Evolutionary conservation across 1,284 basidiomycete species (phyloP).

Genomic region (Microbotryomycetes sp.): DNA sequence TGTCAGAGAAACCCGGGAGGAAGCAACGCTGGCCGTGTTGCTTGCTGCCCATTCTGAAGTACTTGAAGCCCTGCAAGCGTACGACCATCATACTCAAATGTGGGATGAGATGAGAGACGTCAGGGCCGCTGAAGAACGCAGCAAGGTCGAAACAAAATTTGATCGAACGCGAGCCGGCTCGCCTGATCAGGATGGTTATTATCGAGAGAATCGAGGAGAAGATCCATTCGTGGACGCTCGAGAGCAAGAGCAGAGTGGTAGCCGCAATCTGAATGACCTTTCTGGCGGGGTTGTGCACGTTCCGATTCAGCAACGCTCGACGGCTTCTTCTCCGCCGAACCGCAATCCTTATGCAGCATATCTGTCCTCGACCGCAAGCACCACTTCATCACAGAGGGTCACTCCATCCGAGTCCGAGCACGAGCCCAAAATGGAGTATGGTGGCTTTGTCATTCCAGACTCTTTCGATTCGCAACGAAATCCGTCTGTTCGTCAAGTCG

Average conservation of each 20-base stretch:
- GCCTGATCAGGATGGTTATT: conserved; percentile 1
- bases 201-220: neutral
- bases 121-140: conserved; percentile 16
- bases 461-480: neutral
- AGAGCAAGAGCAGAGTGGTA: neutral
- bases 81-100: conserved; percentile 6
- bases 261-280: neutral
- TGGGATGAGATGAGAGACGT: conserved; percentile 21
- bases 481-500: neutral
- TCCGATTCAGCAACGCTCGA: neutral
- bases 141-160: conserved; percentile 17
- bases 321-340: neutral
- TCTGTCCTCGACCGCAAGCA: neutral
- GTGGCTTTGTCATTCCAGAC: neutral
- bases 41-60: conserved; percentile 28
- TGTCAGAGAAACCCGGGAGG: conserved; percentile 22
- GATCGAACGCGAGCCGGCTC: conserved; percentile 6
- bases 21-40: conserved; percentile 21
- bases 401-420: no score
- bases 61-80: conserved; percentile 23
- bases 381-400: no score
- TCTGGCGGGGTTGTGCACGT: neutral
- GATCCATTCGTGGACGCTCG: neutral
- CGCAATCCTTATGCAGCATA: conserved; percentile 11
- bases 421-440: neutral